Evolutionary conservation across 139 green algal species (phyloP).

Genomic region (Edaphochlamys debaryana): DNA sequence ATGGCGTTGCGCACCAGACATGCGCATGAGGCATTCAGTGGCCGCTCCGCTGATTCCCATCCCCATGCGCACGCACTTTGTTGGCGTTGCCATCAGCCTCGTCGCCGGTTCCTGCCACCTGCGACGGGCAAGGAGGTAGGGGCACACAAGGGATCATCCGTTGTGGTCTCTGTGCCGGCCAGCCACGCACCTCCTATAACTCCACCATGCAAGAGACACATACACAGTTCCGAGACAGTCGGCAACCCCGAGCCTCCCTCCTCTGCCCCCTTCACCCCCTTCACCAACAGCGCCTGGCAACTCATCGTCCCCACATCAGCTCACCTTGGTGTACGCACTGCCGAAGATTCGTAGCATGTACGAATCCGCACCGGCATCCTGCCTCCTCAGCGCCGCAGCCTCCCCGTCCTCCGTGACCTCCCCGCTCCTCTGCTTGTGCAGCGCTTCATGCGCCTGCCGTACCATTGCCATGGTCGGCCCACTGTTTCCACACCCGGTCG

Average conservation of each 20-base stretch:
- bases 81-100: not conserved
- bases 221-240: no score
- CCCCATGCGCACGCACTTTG: not conserved
- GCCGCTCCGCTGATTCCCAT: not conserved
- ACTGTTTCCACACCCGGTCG: not conserved
- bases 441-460: conserved; percentile 1
- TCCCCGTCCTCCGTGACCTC: not conserved
- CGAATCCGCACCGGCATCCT: conserved; percentile 31
- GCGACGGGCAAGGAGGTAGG: no score
- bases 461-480: conserved; percentile 39
- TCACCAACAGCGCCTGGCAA: no score
- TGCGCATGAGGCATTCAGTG: no score
- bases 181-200: no score
- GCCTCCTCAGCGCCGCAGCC: not conserved
- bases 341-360: conserved; percentile 48
- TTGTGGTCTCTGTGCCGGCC: no score
- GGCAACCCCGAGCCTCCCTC: no score
- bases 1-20: no score
- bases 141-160: no score
- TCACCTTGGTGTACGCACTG: conserved; percentile 40
- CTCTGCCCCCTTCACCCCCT: no score
- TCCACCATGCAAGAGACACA: no score
- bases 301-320: no score
- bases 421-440: conserved; percentile 1
- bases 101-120: not conserved